Evolutionary conservation across 805 yeast species (phyloP).

Genomic region (Starmerella roubikii): DNA sequence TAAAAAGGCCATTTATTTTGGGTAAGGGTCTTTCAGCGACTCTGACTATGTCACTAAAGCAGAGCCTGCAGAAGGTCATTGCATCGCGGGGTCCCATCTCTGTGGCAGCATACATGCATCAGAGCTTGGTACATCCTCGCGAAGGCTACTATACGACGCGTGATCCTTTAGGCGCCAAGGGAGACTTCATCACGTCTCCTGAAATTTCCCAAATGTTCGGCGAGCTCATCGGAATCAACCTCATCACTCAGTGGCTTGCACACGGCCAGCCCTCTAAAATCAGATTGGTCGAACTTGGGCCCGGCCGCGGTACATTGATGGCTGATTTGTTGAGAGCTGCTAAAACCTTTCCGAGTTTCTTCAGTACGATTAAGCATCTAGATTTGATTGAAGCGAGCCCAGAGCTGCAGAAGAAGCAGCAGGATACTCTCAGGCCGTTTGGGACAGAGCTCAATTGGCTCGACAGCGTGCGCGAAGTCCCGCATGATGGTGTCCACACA

Average conservation of each 20-base stretch:
- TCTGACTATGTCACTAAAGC: constrained; percentile 2
- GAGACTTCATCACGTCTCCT: constrained; percentile 77
- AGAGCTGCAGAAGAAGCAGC: constrained; percentile 46
- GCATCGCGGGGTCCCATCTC: constrained; percentile 65
- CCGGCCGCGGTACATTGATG: constrained; percentile 73
- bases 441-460: constrained; percentile 28
- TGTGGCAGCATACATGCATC: constrained; percentile 61
- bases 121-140: constrained; percentile 64
- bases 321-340: constrained; percentile 39
- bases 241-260: constrained; percentile 36
- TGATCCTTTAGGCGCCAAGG: constrained; percentile 53
- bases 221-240: constrained; percentile 69
- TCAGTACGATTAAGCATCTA: constrained; percentile 27
- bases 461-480: constrained; percentile 24
- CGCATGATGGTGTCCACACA: constrained; percentile 33
- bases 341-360: constrained; percentile 25
- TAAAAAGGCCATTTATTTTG: too few relatives aligned
- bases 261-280: constrained; percentile 41
- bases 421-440: constrained; percentile 37
- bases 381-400: constrained; percentile 61
- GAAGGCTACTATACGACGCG: constrained; percentile 68
- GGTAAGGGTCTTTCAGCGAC: too few relatives aligned
- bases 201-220: constrained; percentile 82
- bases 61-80: constrained; percentile 15
- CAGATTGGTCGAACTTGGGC: constrained; percentile 64